Conservation (phyloP, 139 green algal genomes). For the Haematococcus sp. region DNA sequence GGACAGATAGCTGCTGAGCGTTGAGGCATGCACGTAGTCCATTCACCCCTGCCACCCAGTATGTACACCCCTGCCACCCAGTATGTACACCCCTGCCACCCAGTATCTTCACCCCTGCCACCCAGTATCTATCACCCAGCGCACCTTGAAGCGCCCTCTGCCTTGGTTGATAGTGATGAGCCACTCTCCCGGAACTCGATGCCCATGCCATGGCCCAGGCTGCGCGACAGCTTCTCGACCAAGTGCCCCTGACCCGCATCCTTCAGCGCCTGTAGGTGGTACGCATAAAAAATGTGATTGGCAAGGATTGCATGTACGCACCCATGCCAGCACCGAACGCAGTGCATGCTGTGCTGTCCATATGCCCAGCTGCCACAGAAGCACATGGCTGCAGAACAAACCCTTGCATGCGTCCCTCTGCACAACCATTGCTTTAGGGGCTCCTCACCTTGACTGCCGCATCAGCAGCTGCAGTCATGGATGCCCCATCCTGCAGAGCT, state of each 20-base stretch:
- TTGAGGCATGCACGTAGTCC: too few species aligned
- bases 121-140: too few species aligned
- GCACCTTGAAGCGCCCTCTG: not conserved
- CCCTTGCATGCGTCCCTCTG: too few species aligned
- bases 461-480: conserved; percentile 64
- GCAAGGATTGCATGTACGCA: too few species aligned
- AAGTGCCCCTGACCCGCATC: conserved; percentile 54
- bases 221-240: conserved; percentile 73
- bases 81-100: too few species aligned
- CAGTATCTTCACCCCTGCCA: too few species aligned
- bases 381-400: too few species aligned
- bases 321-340: too few species aligned
- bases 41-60: too few species aligned
- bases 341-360: too few species aligned
- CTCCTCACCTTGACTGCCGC: conserved; percentile 53
- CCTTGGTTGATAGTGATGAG: not conserved
- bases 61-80: too few species aligned
- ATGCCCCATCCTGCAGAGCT: conserved; percentile 66
- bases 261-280: conserved; percentile 5
- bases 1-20: too few species aligned
- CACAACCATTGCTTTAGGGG: not conserved
- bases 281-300: not conserved
- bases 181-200: conserved; percentile 77
- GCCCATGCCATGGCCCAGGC: conserved; percentile 89
- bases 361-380: not conserved